Base-by-base conservation (phyloP, 1,139 yeast genomes). In the Wickerhamomyces sp. region DNA sequence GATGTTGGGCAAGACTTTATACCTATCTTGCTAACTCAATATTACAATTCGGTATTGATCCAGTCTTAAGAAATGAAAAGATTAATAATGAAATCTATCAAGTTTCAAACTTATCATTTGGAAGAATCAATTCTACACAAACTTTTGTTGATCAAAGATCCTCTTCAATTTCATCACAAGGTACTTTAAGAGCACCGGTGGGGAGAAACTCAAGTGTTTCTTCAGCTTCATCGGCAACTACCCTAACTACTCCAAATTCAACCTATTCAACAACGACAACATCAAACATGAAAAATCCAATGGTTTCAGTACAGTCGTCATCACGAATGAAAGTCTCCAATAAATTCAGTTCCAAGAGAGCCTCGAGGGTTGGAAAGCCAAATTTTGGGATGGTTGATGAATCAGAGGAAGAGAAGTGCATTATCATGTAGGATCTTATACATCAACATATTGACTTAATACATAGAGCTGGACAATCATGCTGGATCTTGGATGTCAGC, bases 1-100 rank as follows among this genome's bases (percentile, higher is more conserved):
- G 81, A 49, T 79, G 85, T 46, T 87, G 95, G 95, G 81, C 85
- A 53, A 81, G 84, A 49, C 60, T 69, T 26, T 72, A 68, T 60
- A 61, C 72, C 27, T 73, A 66, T 51, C 58, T 88, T 53, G 84
- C 94, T 40, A 86, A 86, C 61, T 69, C 79, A 35, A 68, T 84
- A 54, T 63, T 83, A 37, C 82, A 78, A 53, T 78, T 78, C 51
- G 89, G 89, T 11, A 74, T 79, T 44, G 89, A 83, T 59, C 89
- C 88, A 4, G 63, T 66, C 11, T 57, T 73, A 45, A 66, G 47
- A 59, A 50, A 58, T 61, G 51, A 55, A 35, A 52, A 49, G 46
- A 38, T 51, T 26, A 52, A 54, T 37, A 31, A 43, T 3, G 55
- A 54, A 11, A 36, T 48, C 39, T 33, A 31, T 6, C 15, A 27